Conservation (phyloP, 1,284 basidiomycete genomes). For the Fistulina hepatica region DNA sequence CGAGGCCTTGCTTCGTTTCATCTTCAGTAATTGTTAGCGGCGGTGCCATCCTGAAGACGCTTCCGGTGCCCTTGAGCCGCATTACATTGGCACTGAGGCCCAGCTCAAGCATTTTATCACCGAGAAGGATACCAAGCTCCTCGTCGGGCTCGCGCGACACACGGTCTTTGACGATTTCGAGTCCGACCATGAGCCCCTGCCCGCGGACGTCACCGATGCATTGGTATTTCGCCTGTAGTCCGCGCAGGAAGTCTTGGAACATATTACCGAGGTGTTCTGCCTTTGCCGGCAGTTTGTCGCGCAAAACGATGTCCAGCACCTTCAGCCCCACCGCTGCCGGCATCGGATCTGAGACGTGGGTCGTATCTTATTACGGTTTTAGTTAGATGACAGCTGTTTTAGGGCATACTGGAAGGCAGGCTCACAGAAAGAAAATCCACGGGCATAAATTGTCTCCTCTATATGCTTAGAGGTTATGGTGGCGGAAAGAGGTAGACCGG, state of each 20-base stretch:
- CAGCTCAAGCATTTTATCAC: conserved; percentile 15
- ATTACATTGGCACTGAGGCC: conserved; percentile 17
- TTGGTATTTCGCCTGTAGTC: conserved; percentile 14
- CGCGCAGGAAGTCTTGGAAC: conserved; percentile 13
- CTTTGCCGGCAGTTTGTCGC: conserved; percentile 13
- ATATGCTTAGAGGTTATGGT: conserved; percentile 16
- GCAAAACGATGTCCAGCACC: conserved; percentile 15
- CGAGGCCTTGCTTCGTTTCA: conserved; percentile 14
- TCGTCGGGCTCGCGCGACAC: conserved; percentile 15
- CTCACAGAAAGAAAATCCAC: conserved; percentile 17
- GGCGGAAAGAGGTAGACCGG: conserved; percentile 16
- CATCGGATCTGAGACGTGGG: conserved; percentile 16
- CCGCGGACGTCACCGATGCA: conserved; percentile 18
- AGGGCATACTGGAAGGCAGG: neutral
- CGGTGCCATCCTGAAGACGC: conserved; percentile 17
- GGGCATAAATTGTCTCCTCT: conserved; percentile 12
- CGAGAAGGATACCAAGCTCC: conserved; percentile 12
- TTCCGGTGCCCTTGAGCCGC: conserved; percentile 14
- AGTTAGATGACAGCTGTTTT: neutral
- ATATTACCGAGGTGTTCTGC: conserved; percentile 12
- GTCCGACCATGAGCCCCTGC: conserved; percentile 15
- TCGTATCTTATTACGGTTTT: conserved; percentile 16
- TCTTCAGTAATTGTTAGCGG: conserved; percentile 15
- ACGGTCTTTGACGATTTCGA: conserved; percentile 17
- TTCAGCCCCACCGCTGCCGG: conserved; percentile 16